Conservation (phyloP, 495 filamentous ascomycete genomes). For the Podospora conica region DNA sequence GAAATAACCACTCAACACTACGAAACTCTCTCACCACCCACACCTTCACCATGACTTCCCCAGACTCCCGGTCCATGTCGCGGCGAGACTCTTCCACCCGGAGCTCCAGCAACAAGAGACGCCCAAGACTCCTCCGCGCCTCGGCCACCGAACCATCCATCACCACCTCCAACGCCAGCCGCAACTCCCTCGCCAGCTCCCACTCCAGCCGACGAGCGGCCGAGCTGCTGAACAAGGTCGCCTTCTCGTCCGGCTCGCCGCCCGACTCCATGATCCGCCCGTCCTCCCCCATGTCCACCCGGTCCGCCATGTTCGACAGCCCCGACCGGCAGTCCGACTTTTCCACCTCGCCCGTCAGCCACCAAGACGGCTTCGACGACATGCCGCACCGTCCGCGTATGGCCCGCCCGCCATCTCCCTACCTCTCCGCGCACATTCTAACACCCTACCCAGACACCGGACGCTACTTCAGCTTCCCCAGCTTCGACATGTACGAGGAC, state of each 20-base stretch:
- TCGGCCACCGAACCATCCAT: conserved; percentile 49
- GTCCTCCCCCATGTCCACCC: conserved; percentile 31
- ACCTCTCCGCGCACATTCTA: conserved; percentile 2
- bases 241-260: conserved; percentile 37
- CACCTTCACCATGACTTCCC: conserved; percentile 24
- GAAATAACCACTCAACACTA: neutral
- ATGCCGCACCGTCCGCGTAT: conserved; percentile 22
- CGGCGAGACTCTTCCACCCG: conserved; percentile 34
- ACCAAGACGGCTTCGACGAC: conserved; percentile 25
- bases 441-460: conserved; percentile 28
- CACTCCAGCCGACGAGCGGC: conserved; percentile 43
- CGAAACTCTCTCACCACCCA: neutral
- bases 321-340: conserved; percentile 23
- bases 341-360: conserved; percentile 28
- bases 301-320: conserved; percentile 33
- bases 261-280: conserved; percentile 29
- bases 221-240: conserved; percentile 47
- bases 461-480: conserved; percentile 53
- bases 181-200: conserved; percentile 40
- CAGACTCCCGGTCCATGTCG: conserved; percentile 25
- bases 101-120: conserved; percentile 30
- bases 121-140: conserved; percentile 44
- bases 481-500: conserved; percentile 46
- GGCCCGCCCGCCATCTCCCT: neutral
- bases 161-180: conserved; percentile 48